Evolutionary conservation across 139 green algal genomes (phyloP).

Genomic region (Chlamydomonas incerta): DNA sequence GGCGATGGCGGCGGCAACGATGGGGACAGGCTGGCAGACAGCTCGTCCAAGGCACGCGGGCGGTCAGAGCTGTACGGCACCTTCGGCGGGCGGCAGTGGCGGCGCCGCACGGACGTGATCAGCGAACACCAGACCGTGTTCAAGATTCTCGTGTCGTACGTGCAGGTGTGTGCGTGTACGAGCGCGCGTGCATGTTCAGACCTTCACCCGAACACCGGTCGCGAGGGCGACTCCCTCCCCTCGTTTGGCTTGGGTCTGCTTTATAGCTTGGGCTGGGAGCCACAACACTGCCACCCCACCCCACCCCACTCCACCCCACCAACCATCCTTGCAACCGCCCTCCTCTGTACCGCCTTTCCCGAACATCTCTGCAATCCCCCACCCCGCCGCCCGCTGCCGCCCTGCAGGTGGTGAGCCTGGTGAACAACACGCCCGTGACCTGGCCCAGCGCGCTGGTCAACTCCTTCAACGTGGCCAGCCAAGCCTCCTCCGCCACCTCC

Average conservation of each 20-base stretch:
- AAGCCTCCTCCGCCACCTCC: constrained; percentile 24
- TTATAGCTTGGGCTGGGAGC: too few relatives aligned
- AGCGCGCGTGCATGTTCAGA: background rate
- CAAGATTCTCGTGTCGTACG: constrained; percentile 33
- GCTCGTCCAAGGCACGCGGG: background rate
- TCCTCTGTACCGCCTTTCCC: too few relatives aligned
- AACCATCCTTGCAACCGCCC: too few relatives aligned
- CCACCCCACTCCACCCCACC: too few relatives aligned
- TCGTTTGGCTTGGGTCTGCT: too few relatives aligned
- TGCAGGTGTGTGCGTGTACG: background rate
- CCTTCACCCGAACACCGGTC: too few relatives aligned
- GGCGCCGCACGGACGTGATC: background rate
- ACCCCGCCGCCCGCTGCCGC: background rate
- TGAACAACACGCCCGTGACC: constrained; percentile 17
- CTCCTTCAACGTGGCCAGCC: constrained; percentile 25
- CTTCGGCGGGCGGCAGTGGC: background rate
- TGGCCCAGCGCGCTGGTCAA: constrained; percentile 16
- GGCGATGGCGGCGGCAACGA: too few relatives aligned
- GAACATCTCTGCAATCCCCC: background rate
- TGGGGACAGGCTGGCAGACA: too few relatives aligned
- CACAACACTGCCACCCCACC: too few relatives aligned
- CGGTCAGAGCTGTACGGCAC: background rate
- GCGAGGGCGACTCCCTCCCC: too few relatives aligned
- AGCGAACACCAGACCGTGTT: background rate
- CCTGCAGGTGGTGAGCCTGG: constrained; percentile 2